phyloP scores from a whole-genome alignment of 352 stramenopile genomes.

The Saprolegnia diclina region DNA sequence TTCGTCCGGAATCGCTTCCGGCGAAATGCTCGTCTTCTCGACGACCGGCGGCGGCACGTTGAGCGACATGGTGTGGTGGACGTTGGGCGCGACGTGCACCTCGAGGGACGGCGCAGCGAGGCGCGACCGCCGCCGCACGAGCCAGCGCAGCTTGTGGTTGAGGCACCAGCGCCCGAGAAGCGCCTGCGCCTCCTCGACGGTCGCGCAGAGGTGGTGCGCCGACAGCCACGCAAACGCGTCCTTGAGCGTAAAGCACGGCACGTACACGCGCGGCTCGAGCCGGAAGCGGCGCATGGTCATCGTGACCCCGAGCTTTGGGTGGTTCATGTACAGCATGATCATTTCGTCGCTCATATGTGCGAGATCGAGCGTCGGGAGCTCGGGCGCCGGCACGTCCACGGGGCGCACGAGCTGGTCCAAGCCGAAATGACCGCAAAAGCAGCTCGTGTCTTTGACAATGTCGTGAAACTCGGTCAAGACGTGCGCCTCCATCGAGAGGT shows the following conservation, averaged over 20 bases:
- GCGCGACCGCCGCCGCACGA: slow-evolving; percentile 52
- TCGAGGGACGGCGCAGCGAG: slow-evolving; percentile 13
- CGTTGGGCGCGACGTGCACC: neutral
- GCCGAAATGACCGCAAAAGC: slow-evolving; percentile 66
- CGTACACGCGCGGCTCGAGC: slow-evolving; percentile 60
- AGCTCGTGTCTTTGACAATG: slow-evolving; percentile 61
- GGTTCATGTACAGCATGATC: slow-evolving; percentile 62
- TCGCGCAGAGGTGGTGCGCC: slow-evolving; percentile 41
- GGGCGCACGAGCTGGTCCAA: slow-evolving; percentile 36
- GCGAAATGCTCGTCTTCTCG: slow-evolving; percentile 9
- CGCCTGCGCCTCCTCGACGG: slow-evolving; percentile 34
- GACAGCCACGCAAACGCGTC: slow-evolving; percentile 66
- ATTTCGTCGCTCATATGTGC: slow-evolving; percentile 55
- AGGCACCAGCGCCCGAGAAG: slow-evolving; percentile 76
- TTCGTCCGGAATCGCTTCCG: slow-evolving; percentile 31
- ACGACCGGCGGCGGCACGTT: neutral
- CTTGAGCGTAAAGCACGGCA: slow-evolving; percentile 66
- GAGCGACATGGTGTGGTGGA: slow-evolving; percentile 11
- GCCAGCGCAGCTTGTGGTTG: slow-evolving; percentile 53
- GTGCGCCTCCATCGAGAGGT: slow-evolving; percentile 76
- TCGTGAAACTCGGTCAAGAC: slow-evolving; percentile 75
- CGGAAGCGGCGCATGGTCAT: slow-evolving; percentile 55
- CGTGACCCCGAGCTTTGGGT: slow-evolving; percentile 41
- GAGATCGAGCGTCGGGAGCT: neutral
- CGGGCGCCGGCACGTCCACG: neutral